Percentiles rank a stretch among this genome's conserved stretches.
Evolutionary conservation across 495 filamentous ascomycete genomes (phyloP).

Genomic region (Aspergillus kassunensis): DNA sequence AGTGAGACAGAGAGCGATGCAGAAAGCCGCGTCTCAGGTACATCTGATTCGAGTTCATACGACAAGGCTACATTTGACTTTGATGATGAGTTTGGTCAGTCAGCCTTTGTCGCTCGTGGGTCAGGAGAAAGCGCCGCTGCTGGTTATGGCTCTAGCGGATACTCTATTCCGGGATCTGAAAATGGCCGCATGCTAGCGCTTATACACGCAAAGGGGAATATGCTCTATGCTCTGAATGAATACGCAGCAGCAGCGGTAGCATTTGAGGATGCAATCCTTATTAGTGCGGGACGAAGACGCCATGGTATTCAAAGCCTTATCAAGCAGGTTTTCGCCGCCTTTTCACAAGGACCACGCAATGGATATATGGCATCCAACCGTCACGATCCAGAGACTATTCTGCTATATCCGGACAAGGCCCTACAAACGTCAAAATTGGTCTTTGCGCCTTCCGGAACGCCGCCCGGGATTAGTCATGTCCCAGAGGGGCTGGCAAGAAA

Average conservation of each 20-base stretch:
- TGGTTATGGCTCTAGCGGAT: slow-evolving; percentile 80
- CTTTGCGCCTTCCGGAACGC: slow-evolving; percentile 71
- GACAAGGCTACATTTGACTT: slow-evolving; percentile 58
- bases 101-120: slow-evolving; percentile 22
- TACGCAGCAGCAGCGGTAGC: slow-evolving; percentile 79
- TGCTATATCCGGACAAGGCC: slow-evolving; percentile 80
- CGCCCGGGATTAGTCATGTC: slow-evolving; percentile 79
- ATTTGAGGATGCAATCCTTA: slow-evolving; percentile 92
- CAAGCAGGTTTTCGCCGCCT: slow-evolving; percentile 70
- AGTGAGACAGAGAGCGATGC: slow-evolving; percentile 55
- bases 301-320: slow-evolving; percentile 78
- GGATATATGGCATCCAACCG: slow-evolving; percentile 25
- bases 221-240: slow-evolving; percentile 90
- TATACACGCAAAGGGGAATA: slow-evolving; percentile 95
- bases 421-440: slow-evolving; percentile 80
- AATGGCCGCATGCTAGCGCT: slow-evolving; percentile 92
- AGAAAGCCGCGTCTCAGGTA: slow-evolving; percentile 48
- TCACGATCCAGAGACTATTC: slow-evolving; percentile 53
- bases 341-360: slow-evolving; percentile 43
- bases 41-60: slow-evolving; percentile 46
- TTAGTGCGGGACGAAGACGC: slow-evolving; percentile 70
- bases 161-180: slow-evolving; percentile 78
- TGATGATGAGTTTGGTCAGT: slow-evolving; percentile 42
- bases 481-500: slow-evolving; percentile 67
- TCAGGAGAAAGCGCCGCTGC: slow-evolving; percentile 32